A percentile compares a stretch with the other conserved stretches of the same genome.
Conservation (phyloP, 2,329 filamentous ascomycete genomes). For the Ramularia collo-cygni region DNA sequence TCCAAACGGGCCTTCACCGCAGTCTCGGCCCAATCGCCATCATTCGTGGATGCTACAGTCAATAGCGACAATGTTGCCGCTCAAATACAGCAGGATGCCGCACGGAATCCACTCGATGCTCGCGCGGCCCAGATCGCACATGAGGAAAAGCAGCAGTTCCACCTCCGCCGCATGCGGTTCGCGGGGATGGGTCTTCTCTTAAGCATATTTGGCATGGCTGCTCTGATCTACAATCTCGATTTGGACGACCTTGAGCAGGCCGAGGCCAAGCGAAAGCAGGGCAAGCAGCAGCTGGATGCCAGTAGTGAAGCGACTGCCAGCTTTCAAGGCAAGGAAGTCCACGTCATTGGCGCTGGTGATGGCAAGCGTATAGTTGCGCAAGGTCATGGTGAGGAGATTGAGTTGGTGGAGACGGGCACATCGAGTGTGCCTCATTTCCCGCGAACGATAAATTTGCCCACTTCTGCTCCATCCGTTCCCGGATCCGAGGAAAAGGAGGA, state of each 20-base stretch:
- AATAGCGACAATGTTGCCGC: conserved; percentile 6
- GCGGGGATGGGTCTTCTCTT: conserved; percentile 31
- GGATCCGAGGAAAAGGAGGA: conserved; percentile 40
- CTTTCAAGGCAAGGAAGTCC: conserved; percentile 50
- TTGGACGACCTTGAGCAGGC: conserved; percentile 27
- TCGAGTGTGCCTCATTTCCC: conserved; percentile 75
- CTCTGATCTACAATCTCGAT: conserved; percentile 29
- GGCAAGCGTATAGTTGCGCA: conserved; percentile 41
- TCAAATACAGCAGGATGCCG: conserved; percentile 2
- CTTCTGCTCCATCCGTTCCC: conserved; percentile 29
- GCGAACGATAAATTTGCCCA: conserved; percentile 58
- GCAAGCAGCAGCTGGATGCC: conserved; percentile 28
- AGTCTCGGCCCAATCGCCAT: conserved; percentile 15
- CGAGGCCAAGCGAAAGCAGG: conserved; percentile 19
- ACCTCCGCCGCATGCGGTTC: conserved; percentile 30
- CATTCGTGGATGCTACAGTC: conserved; percentile 15
- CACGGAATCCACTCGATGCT: conserved; percentile 21
- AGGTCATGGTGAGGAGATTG: conserved; percentile 49
- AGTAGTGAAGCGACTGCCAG: conserved; percentile 29
- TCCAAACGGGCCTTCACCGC: conserved; percentile 23
- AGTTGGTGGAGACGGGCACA: conserved; percentile 76
- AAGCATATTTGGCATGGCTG: conserved; percentile 25
- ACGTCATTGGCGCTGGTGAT: conserved; percentile 58
- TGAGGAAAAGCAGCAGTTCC: conserved; percentile 26
- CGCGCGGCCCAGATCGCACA: conserved; percentile 20